A percentile compares a stretch with the other conserved stretches of the same genome.
phyloP scores from a whole-genome alignment of 176 grass and related monocot species.

The Raddia guianensis region DNA sequence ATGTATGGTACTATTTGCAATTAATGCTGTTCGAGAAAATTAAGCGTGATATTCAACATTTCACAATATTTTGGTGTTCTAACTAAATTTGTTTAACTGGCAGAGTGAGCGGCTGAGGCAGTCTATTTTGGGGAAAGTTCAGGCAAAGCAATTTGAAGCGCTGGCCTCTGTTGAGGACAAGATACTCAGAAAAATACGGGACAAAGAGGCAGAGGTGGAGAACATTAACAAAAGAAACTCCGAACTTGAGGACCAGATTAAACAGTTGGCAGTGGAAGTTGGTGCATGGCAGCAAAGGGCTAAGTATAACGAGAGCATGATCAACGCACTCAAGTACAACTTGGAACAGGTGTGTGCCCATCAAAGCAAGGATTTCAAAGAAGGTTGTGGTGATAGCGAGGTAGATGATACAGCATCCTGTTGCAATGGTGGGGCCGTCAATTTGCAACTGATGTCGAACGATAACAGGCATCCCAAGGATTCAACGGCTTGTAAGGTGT shows the following conservation, averaged over 20 bases:
- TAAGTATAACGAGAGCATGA: conserved; percentile 98
- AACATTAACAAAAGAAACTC: conserved; percentile 83
- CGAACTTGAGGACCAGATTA: conserved; percentile 94
- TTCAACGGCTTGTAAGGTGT: conserved; percentile 69
- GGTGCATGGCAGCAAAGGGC: conserved; percentile 92
- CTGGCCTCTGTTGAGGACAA: conserved; percentile 89
- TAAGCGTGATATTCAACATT: not conserved
- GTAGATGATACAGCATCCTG: conserved; percentile 94
- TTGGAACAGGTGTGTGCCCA: conserved; percentile 89
- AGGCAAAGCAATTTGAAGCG: conserved; percentile 87
- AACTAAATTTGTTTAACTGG: conserved; percentile 33
- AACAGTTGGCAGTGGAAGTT: conserved; percentile 82
- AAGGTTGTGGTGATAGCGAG: conserved; percentile 98
- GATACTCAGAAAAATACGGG: conserved; percentile 79
- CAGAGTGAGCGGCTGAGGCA: conserved; percentile 91
- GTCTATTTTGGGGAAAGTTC: conserved; percentile 94
- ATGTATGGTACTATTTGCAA: not conserved
- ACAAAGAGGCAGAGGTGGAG: conserved; percentile 88
- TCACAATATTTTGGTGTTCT: conserved; percentile 25
- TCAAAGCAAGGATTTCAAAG: conserved; percentile 87
- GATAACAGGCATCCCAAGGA: conserved; percentile 65
- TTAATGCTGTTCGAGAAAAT: not conserved
- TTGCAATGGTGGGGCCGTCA: conserved; percentile 65
- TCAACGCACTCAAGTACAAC: conserved; percentile 91
- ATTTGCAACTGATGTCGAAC: conserved; percentile 67